Conservation (phyloP, 2,329 filamentous ascomycete species). For the Phyllosticta citribraziliensis region DNA sequence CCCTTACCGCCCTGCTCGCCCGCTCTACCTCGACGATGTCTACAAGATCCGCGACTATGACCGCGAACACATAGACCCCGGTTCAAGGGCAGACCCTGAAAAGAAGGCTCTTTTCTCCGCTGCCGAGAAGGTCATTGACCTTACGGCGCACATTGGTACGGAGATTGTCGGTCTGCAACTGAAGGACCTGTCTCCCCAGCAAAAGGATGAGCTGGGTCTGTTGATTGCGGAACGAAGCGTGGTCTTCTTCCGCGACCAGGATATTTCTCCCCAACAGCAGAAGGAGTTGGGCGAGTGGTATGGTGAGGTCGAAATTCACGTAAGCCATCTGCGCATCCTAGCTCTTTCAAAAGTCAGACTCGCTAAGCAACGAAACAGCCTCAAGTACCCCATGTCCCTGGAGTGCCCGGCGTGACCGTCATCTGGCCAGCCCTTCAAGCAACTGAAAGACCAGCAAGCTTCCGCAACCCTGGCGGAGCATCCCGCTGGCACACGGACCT, state of each 20-base stretch:
- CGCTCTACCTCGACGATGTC: constrained; percentile 60
- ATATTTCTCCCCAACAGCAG: constrained; percentile 15
- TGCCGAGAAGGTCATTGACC: constrained; percentile 52
- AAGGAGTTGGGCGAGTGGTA: constrained; percentile 47
- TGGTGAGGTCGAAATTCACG: constrained; percentile 59
- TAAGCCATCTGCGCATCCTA: constrained; percentile 29
- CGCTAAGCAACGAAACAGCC: constrained; percentile 37
- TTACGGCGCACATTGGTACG: constrained; percentile 54
- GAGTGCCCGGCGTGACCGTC: constrained; percentile 43
- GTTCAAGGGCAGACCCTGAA: constrained; percentile 53
- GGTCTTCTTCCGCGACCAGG: constrained; percentile 57
- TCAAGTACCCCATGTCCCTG: constrained; percentile 61
- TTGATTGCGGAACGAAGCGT: constrained; percentile 55
- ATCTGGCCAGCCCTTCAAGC: constrained; percentile 62
- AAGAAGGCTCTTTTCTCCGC: constrained; percentile 52
- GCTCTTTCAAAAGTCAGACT: background rate
- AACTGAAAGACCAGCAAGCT: constrained; percentile 50
- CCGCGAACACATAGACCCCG: constrained; percentile 49
- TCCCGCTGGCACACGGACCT: constrained; percentile 62
- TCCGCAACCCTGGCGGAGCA: constrained; percentile 58
- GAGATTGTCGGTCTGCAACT: constrained; percentile 55
- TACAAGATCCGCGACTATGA: constrained; percentile 53
- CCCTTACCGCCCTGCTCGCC: constrained; percentile 57
- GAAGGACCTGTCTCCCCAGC: constrained; percentile 49
- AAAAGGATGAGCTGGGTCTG: constrained; percentile 53